phyloP scores from a whole-genome alignment of 2,329 filamentous ascomycete genomes.

The Ascomycota sp. region DNA sequence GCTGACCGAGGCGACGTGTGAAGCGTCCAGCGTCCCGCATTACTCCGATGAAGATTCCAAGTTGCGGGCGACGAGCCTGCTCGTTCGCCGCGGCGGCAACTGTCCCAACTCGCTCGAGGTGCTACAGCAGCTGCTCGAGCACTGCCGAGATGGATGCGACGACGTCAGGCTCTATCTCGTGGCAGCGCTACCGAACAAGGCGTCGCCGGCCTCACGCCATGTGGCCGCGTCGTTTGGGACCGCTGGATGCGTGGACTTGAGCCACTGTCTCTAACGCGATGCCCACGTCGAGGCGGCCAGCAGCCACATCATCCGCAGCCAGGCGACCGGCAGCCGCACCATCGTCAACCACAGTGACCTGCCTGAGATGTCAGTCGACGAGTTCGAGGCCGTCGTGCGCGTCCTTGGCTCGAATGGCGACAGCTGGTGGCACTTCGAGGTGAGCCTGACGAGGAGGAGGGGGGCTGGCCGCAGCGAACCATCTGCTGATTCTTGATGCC shows the following conservation, averaged over 20 bases:
- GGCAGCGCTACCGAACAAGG: conserved; percentile 29
- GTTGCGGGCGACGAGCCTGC: conserved; percentile 39
- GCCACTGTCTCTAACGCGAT: conserved; percentile 38
- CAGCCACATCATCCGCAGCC: conserved; percentile 48
- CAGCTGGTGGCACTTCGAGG: conserved; percentile 56
- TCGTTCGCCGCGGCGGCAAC: conserved; percentile 49
- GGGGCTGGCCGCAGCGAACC: background rate
- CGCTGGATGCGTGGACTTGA: conserved; percentile 23
- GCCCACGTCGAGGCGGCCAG: conserved; percentile 36
- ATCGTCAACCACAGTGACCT: conserved; percentile 51
- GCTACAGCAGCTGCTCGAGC: conserved; percentile 36
- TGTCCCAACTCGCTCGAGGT: conserved; percentile 53
- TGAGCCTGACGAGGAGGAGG: conserved; percentile 9
- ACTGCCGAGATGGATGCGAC: background rate
- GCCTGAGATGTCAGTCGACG: conserved; percentile 42
- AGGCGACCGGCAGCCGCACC: conserved; percentile 38
- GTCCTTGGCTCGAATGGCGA: conserved; percentile 15
- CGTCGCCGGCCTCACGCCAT: conserved; percentile 27
- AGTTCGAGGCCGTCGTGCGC: conserved; percentile 30
- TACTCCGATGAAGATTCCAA: conserved; percentile 56
- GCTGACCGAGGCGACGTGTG: too few species aligned
- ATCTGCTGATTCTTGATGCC: background rate
- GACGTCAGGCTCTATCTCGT: conserved; percentile 21
- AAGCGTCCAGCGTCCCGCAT: conserved; percentile 35
- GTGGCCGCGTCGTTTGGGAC: conserved; percentile 33